These are phyloP conservation scores for Penium margaritaceum DNA, from an alignment of 139 green algal species.

Conservation along the genomic window DNA sequence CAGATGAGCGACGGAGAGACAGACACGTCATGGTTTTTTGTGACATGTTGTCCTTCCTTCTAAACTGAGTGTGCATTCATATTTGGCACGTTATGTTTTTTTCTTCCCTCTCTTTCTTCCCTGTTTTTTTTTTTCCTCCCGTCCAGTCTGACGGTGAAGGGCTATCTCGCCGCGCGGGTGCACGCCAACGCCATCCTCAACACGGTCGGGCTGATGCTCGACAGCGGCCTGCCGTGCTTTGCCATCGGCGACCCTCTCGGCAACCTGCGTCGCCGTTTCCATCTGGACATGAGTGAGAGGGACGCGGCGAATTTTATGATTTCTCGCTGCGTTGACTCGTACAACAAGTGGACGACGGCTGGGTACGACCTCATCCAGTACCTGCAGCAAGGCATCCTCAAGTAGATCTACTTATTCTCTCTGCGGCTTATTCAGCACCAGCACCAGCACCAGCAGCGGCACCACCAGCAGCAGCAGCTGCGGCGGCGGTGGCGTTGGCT, in stretches of 20 bases:
- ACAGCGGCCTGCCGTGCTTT: conserved; percentile 72
- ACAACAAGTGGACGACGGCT: conserved; percentile 86
- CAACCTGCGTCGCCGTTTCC: conserved; percentile 61
- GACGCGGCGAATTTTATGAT: conserved; percentile 71
- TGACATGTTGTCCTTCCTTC: neutral
- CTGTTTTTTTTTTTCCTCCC: conserved; percentile 10
- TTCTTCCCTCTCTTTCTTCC: no score
- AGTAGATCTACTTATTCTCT: no score
- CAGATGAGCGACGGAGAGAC: neutral
- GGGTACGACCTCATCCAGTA: conserved; percentile 86
- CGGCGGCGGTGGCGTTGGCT: no score
- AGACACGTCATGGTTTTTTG: neutral
- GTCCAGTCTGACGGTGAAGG: conserved; percentile 61
- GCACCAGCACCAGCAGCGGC: no score
- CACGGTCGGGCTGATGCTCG: conserved; percentile 45
- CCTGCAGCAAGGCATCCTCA: conserved; percentile 60
- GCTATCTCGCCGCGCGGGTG: conserved; percentile 71
- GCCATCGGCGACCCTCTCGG: conserved; percentile 58
- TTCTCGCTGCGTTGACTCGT: conserved; percentile 66
- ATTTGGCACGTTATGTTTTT: no score
- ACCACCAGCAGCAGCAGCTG: no score
- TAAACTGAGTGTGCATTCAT: no score
- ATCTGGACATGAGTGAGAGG: conserved; percentile 63
- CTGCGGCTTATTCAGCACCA: no score
- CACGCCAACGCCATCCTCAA: conserved; percentile 46